A percentile compares a stretch with the other conserved stretches of the same genome.
Conservation (phyloP, 1,284 basidiomycete species). For the Singerocomus inundabilis region DNA sequence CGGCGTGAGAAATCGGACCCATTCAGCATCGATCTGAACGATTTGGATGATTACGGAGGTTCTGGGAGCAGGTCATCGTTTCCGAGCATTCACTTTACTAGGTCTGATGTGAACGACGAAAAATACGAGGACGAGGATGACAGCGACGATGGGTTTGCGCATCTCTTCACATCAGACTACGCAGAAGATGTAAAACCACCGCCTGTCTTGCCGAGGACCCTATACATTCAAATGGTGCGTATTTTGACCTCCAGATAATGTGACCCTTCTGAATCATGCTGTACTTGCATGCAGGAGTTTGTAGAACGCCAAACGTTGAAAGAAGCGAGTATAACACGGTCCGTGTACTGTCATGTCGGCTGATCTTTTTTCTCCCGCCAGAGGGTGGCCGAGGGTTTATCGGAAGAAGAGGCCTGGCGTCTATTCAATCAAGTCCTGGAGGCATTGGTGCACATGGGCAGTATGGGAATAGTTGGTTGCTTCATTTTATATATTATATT, state of each 20-base stretch:
- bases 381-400: conserved; percentile 77
- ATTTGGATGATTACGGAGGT: conserved; percentile 52
- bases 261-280: neutral
- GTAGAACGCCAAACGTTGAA: conserved; percentile 84
- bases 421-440: conserved; percentile 92
- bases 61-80: conserved; percentile 60
- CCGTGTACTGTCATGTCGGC: neutral
- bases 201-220: conserved; percentile 54
- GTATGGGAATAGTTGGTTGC: conserved; percentile 68
- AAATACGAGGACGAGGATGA: conserved; percentile 41
- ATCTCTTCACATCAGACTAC: conserved; percentile 36
- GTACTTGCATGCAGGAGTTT: conserved; percentile 59
- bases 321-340: conserved; percentile 48
- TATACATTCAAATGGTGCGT: conserved; percentile 89
- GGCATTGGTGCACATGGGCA: conserved; percentile 88
- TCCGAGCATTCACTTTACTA: conserved; percentile 75
- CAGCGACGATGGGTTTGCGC: conserved; percentile 39
- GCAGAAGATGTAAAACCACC: conserved; percentile 33
- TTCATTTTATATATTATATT: neutral
- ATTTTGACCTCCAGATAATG: neutral
- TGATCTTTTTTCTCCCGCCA: conserved; percentile 30
- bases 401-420: conserved; percentile 86
- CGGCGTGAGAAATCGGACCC: conserved; percentile 40
- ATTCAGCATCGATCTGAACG: conserved; percentile 59
- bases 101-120: conserved; percentile 39